Evolutionary conservation across 1,284 basidiomycete species (phyloP).

Genomic region (Moniliella sp.): DNA sequence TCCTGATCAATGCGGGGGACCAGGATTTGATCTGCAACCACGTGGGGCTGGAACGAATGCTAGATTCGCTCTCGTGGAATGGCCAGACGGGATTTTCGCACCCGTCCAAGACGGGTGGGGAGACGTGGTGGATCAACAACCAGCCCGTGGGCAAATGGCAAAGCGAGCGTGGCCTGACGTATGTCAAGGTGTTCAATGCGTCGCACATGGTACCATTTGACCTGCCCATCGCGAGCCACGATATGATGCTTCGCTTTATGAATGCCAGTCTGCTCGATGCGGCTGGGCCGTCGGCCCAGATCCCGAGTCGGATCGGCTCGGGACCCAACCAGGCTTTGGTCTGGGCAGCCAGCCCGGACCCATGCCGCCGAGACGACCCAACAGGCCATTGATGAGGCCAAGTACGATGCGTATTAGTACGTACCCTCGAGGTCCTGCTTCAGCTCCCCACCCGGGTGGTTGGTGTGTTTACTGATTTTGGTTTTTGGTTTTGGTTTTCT

Average conservation of each 20-base stretch:
- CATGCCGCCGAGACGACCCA: slow-evolving; percentile 26
- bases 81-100: slow-evolving; percentile 56
- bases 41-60: slow-evolving; percentile 65
- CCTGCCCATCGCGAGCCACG: slow-evolving; percentile 64
- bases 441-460: no score
- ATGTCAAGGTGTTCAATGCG: slow-evolving; percentile 56
- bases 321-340: slow-evolving; percentile 38
- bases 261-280: slow-evolving; percentile 59
- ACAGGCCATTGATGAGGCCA: slow-evolving; percentile 21
- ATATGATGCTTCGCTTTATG: slow-evolving; percentile 56
- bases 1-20: slow-evolving; percentile 82
- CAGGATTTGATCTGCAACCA: slow-evolving; percentile 87
- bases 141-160: slow-evolving; percentile 73
- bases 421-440: no score
- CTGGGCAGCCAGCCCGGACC: slow-evolving; percentile 11
- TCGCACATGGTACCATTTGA: slow-evolving; percentile 55
- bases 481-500: no score
- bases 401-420: slow-evolving; percentile 24
- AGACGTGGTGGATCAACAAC: slow-evolving; percentile 57
- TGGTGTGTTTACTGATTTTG: no score
- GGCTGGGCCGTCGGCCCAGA: slow-evolving; percentile 48
- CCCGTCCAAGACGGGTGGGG: background rate
- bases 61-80: slow-evolving; percentile 62
- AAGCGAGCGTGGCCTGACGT: slow-evolving; percentile 67
- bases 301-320: slow-evolving; percentile 53